Evolutionary conservation across 768 basidiomycete species (phyloP), one percentile per base, ranked within the genome.

Genomic region (Grammothele lineata): DNA sequence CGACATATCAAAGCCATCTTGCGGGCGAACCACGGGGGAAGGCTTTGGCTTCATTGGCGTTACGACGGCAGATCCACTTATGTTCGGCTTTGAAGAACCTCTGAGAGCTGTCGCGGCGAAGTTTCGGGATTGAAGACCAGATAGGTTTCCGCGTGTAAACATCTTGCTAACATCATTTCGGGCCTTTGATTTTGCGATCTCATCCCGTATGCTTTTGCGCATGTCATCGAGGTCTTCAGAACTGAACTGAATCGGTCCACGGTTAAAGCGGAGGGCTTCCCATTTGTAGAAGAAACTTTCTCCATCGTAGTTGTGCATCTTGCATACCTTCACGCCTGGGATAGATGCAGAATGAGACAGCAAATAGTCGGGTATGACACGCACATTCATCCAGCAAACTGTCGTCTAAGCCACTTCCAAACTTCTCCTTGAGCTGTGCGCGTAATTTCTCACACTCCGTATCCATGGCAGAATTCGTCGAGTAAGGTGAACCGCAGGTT

Each of bases 261-360:
- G 58, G 17, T 54, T 62, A 40, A 61, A 70, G 12, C 53, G 56
- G 25, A 60, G 67, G 45, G 84, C 84, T 59, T 90, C 83, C 73
- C 83, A 81, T 61, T 87, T 89, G 64, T 70, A 89, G 33, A 71
- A 72, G 17, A 90, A 70, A 39, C 68, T 61, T 19, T 78, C 71
- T 18, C 81, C 71, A 24, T 67, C 54, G 32, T 83, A 27, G 47
- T 76, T 74, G 66, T 80, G 85, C 54, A 76, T 76, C 60, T 75
- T 70, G 61, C 87, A 90, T 50, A 89, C 70, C 21, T 72, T 70
- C 25, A 75, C 71, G 54, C 85, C 87, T 89, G 57, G 11, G 6
- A 27, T 17, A 36, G 14, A 40, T 21, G 48, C 57, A 58, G 30
- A 43, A 48, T 23, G 11, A 33, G 41, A n/a, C 15, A n/a, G 17